Evolutionary conservation across 1,139 yeast genomes (phyloP).

Genomic region (Diutina catenulata): DNA sequence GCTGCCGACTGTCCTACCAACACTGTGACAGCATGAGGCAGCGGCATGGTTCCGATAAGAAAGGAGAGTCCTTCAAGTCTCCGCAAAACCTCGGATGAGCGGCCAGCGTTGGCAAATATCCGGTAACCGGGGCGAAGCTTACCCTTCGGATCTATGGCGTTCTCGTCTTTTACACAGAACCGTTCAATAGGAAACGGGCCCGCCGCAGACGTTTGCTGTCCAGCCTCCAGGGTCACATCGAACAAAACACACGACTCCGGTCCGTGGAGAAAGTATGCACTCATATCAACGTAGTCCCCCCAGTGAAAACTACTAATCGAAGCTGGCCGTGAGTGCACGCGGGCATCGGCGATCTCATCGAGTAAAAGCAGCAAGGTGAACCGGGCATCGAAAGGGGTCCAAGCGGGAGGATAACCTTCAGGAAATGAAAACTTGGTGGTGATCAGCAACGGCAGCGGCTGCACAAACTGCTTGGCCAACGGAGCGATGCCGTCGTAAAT

Average conservation of each 20-base stretch:
- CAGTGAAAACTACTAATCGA: too few relatives aligned
- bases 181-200: neutral
- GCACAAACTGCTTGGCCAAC: neutral
- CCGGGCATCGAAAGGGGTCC: conserved; percentile 4
- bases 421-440: neutral
- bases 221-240: neutral
- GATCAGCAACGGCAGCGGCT: neutral
- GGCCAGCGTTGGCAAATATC: neutral
- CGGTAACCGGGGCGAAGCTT: neutral
- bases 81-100: neutral
- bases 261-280: neutral
- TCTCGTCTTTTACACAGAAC: neutral
- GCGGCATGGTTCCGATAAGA: neutral
- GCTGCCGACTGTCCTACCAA: neutral
- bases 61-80: neutral
- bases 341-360: neutral
- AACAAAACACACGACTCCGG: neutral
- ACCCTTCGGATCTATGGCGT: neutral
- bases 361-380: conserved; percentile 1
- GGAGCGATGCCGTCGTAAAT: neutral
- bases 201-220: neutral
- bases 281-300: conserved; percentile 1
- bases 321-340: too few relatives aligned
- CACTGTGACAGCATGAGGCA: neutral
- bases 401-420: neutral